Evolutionary conservation across 768 basidiomycete genomes (phyloP).

Genomic region (Dictyophora rubrovolvata): DNA sequence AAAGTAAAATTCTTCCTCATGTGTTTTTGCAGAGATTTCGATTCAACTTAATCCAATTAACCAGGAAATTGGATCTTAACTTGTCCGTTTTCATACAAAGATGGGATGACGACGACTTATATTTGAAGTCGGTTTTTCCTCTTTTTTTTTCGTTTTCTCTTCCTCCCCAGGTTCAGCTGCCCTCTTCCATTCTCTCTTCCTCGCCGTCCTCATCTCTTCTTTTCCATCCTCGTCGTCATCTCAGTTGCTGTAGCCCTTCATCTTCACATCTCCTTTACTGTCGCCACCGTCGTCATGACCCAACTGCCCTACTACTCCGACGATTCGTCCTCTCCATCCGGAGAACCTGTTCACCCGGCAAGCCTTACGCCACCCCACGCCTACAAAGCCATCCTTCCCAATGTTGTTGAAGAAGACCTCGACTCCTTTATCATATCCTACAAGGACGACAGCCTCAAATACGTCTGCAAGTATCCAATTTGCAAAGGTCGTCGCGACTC

Average conservation of each 20-base stretch:
- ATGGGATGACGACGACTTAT: background rate
- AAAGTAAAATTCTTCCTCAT: too few relatives aligned
- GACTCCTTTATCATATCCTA: background rate
- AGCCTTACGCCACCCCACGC: background rate
- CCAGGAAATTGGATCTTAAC: background rate
- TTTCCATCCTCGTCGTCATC: background rate
- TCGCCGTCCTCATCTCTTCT: background rate
- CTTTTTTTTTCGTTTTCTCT: too few relatives aligned
- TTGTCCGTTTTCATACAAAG: background rate
- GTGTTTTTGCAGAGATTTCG: background rate
- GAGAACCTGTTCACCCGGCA: background rate
- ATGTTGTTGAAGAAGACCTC: background rate
- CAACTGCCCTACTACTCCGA: background rate
- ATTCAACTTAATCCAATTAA: background rate
- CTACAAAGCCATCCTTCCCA: background rate
- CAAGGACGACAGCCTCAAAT: background rate
- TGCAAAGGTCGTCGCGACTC: background rate
- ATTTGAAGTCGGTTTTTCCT: too few relatives aligned
- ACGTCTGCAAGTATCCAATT: background rate
- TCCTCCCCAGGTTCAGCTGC: background rate
- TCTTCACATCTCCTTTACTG: background rate
- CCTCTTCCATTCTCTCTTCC: background rate
- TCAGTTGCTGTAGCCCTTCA: background rate
- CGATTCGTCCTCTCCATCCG: background rate
- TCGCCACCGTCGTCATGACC: background rate